Base-by-base conservation (phyloP, 352 stramenopile genomes). In the Phytophthora palmivora region DNA sequence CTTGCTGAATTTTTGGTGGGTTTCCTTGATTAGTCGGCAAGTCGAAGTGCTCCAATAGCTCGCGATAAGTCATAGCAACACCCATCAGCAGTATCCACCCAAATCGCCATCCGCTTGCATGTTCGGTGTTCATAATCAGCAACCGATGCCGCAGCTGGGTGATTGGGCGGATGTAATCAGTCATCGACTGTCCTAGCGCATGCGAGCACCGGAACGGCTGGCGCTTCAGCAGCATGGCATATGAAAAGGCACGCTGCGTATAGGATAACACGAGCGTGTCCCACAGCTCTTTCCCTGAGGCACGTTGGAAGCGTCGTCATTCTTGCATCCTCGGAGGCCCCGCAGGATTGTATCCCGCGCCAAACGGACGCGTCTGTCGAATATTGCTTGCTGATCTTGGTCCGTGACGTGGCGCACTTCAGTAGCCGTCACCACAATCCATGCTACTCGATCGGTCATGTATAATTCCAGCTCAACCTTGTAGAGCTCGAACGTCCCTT, bases 191-290 rank as follows among this genome's bases (percentile, higher is more conserved):
- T 11, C 18, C 38, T 9, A 16, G 18, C 1, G 4, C 18, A 6
- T 26, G 38, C 16, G 18, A 28, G 18, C 38, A 45, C 9, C 28
- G 38, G 12, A 30, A 45, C n/a, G 28, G 18, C 22, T 45, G 38
- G 8, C 8, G 38, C 16, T 28, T 28, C 18, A 16, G 18, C 7
- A 45, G 38, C 38, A 28, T 45, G 2, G 18, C 38, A 28, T 45
- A 45, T 18, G 38, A 45, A 11, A 45, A 45, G 18, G 28, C 38
- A 3, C 18, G 38, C 38, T 45, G 38, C 38, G 38, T 45, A 21
- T 45, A 18, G 18, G 28, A 16, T 6, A 18, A 1, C 38, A 45
- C 38, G 6, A 45, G 7, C 38, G 38, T 45, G 15, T 2, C 38
- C 18, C 38, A 8, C 38, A 44, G n/a, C n/a, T n/a, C n/a, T n/a